Conservation (phyloP, 495 filamentous ascomycete species). For the Cenococcum geophilum region DNA sequence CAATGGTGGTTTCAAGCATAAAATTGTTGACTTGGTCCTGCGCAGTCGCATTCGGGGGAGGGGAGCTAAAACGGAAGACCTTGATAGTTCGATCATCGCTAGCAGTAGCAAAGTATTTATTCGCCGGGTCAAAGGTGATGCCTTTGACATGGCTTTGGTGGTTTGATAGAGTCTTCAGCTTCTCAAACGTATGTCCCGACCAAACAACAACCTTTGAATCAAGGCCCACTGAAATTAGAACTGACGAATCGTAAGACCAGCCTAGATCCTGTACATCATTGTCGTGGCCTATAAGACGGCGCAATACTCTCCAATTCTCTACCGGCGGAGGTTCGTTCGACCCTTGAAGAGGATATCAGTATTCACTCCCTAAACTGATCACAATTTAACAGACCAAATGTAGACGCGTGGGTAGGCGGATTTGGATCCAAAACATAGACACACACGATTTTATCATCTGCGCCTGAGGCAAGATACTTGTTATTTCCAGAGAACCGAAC, state of each 20-base stretch:
- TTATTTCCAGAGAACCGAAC: constrained; percentile 93
- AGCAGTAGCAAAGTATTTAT: constrained; percentile 98
- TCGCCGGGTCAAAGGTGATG: constrained; percentile 95
- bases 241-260: constrained; percentile 93
- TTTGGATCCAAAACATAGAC: constrained; percentile 86
- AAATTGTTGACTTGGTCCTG: constrained; percentile 96
- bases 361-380: constrained; percentile 7
- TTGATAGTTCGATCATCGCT: constrained; percentile 96
- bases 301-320: constrained; percentile 93
- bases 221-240: constrained; percentile 90
- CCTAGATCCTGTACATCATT: constrained; percentile 98
- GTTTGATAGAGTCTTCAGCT: constrained; percentile 81
- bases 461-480: constrained; percentile 89
- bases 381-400: constrained; percentile 59
- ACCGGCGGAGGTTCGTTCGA: constrained; percentile 86
- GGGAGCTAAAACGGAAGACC: constrained; percentile 89
- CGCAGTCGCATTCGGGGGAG: constrained; percentile 82
- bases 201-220: constrained; percentile 98
- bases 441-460: constrained; percentile 97
- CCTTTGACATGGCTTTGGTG: constrained; percentile 98
- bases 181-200: constrained; percentile 97
- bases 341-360: constrained; percentile 45
- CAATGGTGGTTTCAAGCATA: constrained; percentile 79
- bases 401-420: constrained; percentile 62
- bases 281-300: constrained; percentile 90